Evolutionary conservation across 2,329 filamentous ascomycete species (phyloP), one percentile per base, ranked within the genome.

Genomic region (Pleoardoris graminearum): DNA sequence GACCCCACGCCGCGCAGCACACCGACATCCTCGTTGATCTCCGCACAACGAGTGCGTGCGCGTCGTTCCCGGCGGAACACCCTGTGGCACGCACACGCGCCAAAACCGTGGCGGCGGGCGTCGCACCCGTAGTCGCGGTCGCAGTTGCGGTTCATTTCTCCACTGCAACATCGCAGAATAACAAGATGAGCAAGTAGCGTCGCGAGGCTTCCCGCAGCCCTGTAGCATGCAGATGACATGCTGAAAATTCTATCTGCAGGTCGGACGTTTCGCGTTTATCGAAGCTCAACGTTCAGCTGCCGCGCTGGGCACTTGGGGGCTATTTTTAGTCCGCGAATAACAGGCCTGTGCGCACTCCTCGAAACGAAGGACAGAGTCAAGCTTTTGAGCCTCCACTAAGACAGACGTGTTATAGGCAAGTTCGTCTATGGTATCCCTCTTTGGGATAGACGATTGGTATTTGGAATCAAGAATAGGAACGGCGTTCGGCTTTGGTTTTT

Each of bases 331-430:
- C 17, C 19, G 11, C 10, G 7, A 7, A n/a, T n/a, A n/a, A n/a
- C n/a, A 22, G 35, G 27, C 17, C 27, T 7, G 46, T 41, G 36
- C 36, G 36, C 25, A 10, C 17, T 17, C n/a, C 11, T 3, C 37
- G 48, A 50, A 43, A 38, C 47, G 25, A 30, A 27, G 29, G 41
- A 33, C 41, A 37, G 12, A 33, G 6, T 43, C 21, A 50, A 50
- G 48, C 48, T 50, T 44, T 50, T 43, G 30, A 43, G 19, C 22
- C 37, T 36, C 48, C 33, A 14, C 46, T 41, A 43, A 27, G 11
- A 35, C 48, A 8, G 25, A 36, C 16, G 16, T n/a, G n/a, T n/a
- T 25, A 21, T 17, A 37, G 30, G 12, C 5, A 7, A 43, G 12
- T 16, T 45, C 17, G 27, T 12, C 23, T 38, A 25, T 17, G n/a